A percentile compares a stretch with the other conserved stretches of the same genome.
phyloP scores from a whole-genome alignment of 2,329 filamentous ascomycete species.

The Penicillium expansum region DNA sequence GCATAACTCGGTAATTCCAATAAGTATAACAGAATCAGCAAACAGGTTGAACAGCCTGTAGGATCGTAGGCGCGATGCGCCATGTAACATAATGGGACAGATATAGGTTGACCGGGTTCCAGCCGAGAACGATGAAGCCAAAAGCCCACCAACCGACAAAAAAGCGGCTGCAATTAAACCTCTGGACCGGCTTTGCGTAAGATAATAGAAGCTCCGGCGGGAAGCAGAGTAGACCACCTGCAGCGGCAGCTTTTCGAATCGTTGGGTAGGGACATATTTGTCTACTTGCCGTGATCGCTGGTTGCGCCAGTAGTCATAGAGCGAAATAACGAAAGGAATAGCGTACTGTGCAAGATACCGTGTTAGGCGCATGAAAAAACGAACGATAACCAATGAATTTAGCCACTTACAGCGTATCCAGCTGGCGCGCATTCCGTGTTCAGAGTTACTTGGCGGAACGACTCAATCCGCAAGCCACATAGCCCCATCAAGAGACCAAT shows the following conservation, averaged over 20 bases:
- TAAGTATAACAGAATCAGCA: conserved; percentile 44
- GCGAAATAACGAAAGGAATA: conserved; percentile 42
- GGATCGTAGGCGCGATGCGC: conserved; percentile 34
- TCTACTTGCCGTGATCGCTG: conserved; percentile 25
- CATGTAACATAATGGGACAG: conserved; percentile 43
- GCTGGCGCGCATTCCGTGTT: conserved; percentile 45
- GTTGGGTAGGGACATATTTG: conserved; percentile 22
- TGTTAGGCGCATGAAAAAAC: conserved; percentile 15
- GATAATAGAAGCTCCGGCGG: conserved; percentile 29
- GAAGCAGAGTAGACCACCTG: conserved; percentile 26
- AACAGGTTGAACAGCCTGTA: conserved; percentile 39
- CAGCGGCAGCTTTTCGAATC: conserved; percentile 15
- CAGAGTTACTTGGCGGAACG: conserved; percentile 42
- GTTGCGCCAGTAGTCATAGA: conserved; percentile 43
- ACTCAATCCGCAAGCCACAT: conserved; percentile 18
- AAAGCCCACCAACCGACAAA: conserved; percentile 40
- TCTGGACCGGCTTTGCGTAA: conserved; percentile 36
- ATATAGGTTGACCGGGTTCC: conserved; percentile 49
- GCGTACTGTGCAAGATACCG: conserved; percentile 26
- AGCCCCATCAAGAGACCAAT: conserved; percentile 10
- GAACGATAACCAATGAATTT: no score
- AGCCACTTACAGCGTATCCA: conserved; percentile 34
- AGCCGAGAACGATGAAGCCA: conserved; percentile 35
- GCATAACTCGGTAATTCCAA: conserved; percentile 33
- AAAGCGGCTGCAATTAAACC: conserved; percentile 41